phyloP scores from a whole-genome alignment of 257 asterid species.

The Coffea canephora region DNA sequence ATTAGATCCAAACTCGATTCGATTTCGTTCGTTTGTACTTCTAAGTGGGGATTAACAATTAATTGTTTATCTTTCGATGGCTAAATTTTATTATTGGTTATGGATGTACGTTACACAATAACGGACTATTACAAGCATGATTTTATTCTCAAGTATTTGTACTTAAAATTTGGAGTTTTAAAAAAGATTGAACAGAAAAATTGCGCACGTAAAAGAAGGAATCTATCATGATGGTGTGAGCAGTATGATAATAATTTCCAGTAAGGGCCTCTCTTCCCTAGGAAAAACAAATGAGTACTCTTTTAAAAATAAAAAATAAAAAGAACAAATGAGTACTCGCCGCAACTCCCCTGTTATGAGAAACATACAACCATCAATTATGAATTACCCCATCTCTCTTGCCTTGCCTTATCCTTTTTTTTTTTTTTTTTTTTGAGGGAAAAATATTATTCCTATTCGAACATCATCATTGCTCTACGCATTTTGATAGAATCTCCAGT shows the following conservation, averaged over 20 bases:
- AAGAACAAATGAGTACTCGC: not conserved
- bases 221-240: conserved; percentile 22
- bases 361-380: conserved; percentile 19
- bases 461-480: conserved; percentile 20
- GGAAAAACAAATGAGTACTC: conserved; percentile 39
- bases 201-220: conserved; percentile 46
- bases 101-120: too few species aligned
- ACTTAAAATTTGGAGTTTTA: too few species aligned
- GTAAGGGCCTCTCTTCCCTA: conserved; percentile 29
- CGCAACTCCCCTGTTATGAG: conserved; percentile 34
- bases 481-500: not conserved
- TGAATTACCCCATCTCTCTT: conserved; percentile 21
- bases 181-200: too few species aligned
- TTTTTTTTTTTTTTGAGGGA: not conserved
- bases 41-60: too few species aligned
- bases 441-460: conserved; percentile 6
- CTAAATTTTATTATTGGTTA: too few species aligned
- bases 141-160: too few species aligned
- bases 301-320: too few species aligned
- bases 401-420: conserved; percentile 7
- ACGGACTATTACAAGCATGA: too few species aligned
- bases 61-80: too few species aligned
- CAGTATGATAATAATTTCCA: conserved; percentile 30
- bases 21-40: too few species aligned
- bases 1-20: too few species aligned